Evolutionary conservation across 148 eudicot genomes (phyloP).

Genomic region (Rhododendron griersonianum): DNA sequence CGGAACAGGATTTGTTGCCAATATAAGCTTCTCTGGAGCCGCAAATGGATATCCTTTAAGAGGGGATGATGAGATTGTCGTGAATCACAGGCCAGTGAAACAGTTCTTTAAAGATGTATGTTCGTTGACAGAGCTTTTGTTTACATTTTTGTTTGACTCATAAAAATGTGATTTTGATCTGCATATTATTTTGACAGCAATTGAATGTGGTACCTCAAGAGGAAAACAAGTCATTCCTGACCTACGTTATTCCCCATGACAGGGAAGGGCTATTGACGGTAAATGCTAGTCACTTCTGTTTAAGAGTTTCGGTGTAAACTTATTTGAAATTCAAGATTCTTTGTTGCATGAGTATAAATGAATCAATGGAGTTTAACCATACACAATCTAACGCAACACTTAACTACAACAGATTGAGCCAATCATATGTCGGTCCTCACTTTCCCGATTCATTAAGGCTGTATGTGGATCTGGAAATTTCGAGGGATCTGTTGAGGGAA

Average conservation of each 20-base stretch:
- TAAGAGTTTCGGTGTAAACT: neutral
- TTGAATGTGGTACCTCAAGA: constrained; percentile 67
- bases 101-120: constrained; percentile 63
- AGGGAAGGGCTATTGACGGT: constrained; percentile 66
- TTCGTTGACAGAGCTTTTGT: constrained; percentile 8
- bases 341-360: neutral
- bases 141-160: neutral
- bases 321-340: neutral
- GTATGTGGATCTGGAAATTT: neutral
- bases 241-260: constrained; percentile 65
- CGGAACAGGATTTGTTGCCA: constrained; percentile 77
- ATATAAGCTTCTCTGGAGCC: constrained; percentile 50
- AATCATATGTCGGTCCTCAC: neutral
- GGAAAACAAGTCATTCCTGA: constrained; percentile 70
- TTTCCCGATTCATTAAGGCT: neutral
- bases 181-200: constrained; percentile 33
- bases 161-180: neutral
- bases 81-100: constrained; percentile 51
- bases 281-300: constrained; percentile 11
- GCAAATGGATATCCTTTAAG: constrained; percentile 21
- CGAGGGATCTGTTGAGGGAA: neutral
- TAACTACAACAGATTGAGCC: neutral
- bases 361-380: neutral
- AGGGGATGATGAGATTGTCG: constrained; percentile 15
- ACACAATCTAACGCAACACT: neutral